Base-by-base conservation (phyloP, 2,329 filamentous ascomycete species). In the Magnaporthiopsis poae region DNA sequence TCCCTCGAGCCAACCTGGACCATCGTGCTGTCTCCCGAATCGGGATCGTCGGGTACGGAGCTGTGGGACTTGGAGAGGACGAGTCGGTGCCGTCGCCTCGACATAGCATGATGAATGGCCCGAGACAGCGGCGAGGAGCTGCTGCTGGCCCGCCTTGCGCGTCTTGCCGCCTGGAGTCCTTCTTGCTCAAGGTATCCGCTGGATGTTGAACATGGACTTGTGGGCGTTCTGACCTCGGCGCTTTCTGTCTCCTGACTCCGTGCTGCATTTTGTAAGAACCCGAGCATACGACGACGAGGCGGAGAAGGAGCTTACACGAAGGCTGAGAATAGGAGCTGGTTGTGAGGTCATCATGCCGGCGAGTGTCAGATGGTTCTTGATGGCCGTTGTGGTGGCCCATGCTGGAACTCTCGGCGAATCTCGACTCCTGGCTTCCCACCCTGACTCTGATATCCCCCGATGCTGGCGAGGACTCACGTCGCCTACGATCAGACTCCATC, bases 371-470 rank as follows among this genome's bases (percentile, higher is more conserved):
- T 64, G 21, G 21, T 7, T 21, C 52, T 52, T 21, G 46, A 52
- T 31, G 8, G 39, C 35, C 29, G 52, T 68, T 46, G 65, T 21
- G 56, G 3, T 59, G 66, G 46, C 25, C 35, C 35, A 61, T 61
- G 63, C 62, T 69, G 15, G 70, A 71, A 25, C 67, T 69, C n/a
- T 64, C 69, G 11, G 70, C 71, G 4, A 72, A 68, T 7, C 67
- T 67, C 62, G 74, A 75, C 63, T 75, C 74, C 65, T 74, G 74
- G 60, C 73, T 77, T 11, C 77, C 77, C 61, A 80, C 73, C 35
- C 71, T 74, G 33, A 80, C 73, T 60, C 65, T 74, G 29, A 78
- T 68, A 60, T 72, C 66, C 12, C 68, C 63, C 18, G 29, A 13
- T 60, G 29, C 64, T 60, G 33, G 61, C 29, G 36, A 63, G 46